phyloP scores from a whole-genome alignment of 208 protist genomes.

The Phytomonas francai region DNA sequence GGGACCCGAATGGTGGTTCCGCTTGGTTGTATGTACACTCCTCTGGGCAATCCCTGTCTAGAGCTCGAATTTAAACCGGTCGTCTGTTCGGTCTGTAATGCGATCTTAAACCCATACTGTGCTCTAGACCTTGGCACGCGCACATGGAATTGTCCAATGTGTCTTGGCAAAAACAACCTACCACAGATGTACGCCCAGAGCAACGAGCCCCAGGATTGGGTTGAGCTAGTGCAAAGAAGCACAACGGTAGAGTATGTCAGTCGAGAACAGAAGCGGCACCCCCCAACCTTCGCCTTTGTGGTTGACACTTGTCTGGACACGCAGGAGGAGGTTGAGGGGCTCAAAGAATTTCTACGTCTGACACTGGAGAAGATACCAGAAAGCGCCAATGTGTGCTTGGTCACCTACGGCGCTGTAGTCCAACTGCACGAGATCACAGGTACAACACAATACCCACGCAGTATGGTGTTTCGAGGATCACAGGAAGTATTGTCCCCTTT shows the following conservation, averaged over 20 bases:
- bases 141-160: conserved; percentile 94
- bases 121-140: conserved; percentile 47
- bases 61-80: conserved; percentile 93
- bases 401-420: conserved; percentile 97
- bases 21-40: conserved; percentile 95
- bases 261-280: conserved; percentile 29
- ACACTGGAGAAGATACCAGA: conserved; percentile 91
- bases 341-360: conserved; percentile 92
- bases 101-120: conserved; percentile 94
- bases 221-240: conserved; percentile 19
- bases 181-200: conserved; percentile 93
- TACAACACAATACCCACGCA: conserved; percentile 72
- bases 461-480: conserved; percentile 71
- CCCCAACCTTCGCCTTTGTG: conserved; percentile 92
- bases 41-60: conserved; percentile 82
- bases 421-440: conserved; percentile 73
- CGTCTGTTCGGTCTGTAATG: conserved; percentile 86
- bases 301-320: conserved; percentile 95
- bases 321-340: conserved; percentile 87
- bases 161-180: conserved; percentile 90
- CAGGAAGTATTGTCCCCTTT: conserved; percentile 59
- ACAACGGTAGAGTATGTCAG: conserved; percentile 94
- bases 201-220: conserved; percentile 49
- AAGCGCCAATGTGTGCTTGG: conserved; percentile 92
- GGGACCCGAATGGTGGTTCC: conserved; percentile 93